Evolutionary conservation across 2,329 filamentous ascomycete species (phyloP), one percentile per base, ranked within the genome.

Genomic region (Penicillium sp.): DNA sequence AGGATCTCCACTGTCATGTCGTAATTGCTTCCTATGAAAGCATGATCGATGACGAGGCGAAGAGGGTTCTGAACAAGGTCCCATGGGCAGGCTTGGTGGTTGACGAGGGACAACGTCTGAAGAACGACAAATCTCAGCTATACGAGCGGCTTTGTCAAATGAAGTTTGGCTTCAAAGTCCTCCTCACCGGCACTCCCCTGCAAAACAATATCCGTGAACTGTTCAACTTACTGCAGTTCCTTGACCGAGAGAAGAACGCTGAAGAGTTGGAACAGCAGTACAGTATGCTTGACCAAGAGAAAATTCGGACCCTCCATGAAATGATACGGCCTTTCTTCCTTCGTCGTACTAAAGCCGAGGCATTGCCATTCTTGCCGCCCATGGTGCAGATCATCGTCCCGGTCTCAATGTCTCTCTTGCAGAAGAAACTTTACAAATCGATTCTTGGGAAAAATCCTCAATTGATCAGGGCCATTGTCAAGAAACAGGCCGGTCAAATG

Each of bases 11-110:
- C 59, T 92, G 89, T 27, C 92, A 98, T 63, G 81, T 96, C 18
- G 89, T 98, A 1, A 86, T 98, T 61, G 95, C 93, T 66, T 97
- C 92, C 0, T 98, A 95, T 62, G 92, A 97, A 64, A 87, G 89
- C 7, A 88, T 89, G 31, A 78, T 86, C 33, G 89, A 95, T 55
- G 81, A 86, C 4, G 79, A 78, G 44, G 86, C 83, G 35, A 81
- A 78, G 47, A 72, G 67, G 8, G 80, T 86, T 32, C 88, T 98
- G 66, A 79, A 77, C 24, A 75, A 75, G 10, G 81, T 95, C 20
- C 83, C 83, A 37, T 98, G 93, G 93, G 83, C 85, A 44, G 92
- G 89, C 0, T 74, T 98, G 28, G 82, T 98, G 12, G 88, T 97
- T 1, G 93, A 98, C 62, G 93, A 98, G 72, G 93, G 93, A 2